Evolutionary conservation across 2,329 filamentous ascomycete species (phyloP), one percentile per base, ranked within the genome.

Genomic region (Juglanconis juglandina): DNA sequence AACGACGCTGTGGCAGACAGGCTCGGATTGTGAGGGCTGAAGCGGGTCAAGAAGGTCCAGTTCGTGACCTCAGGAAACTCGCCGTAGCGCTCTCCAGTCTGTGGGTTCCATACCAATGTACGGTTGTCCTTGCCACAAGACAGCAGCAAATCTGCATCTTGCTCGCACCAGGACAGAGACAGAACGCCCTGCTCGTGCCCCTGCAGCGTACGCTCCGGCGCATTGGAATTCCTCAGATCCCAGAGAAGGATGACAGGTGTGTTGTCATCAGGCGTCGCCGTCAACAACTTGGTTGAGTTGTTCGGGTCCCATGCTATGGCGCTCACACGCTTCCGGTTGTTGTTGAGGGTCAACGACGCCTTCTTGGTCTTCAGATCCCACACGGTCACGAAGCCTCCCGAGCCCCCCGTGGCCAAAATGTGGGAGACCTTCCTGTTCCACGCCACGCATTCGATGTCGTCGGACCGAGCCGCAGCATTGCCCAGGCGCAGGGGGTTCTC

Each of bases 351-450:
- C 75, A 99, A 79, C 59, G 93, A 97, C 68, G 96, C 92, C 78
- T 96, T 97, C 84, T 96, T 98, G 11, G 91, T 92, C 81, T 96
- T 97, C 66, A 98, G 83, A 77, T 99, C 95, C 95, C 95, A 99
- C 17, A 99, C 94, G 2, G 95, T 98, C 41, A 98, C 93, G 70
- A 98, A 96, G 4, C 95, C 95, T 53, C 92, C 93, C 64, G 87
- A 90, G 71, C 93, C 94, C 66, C 95, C 95, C 9, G 94, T 98
- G 17, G 94, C 95, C 67, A 99, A 79, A 72, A 99, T 99, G 72
- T 99, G 94, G 13, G 94, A 87, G 47, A 98, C 94, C 78, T 96
- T 98, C 72, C 92, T 93, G 77, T 99, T 99, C 96, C 96, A 99
- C 68, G 96, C 94, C 63, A 99, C 81, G 66, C 93, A 96, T 70